These are phyloP conservation scores for Psilocybe cubensis DNA, from an alignment of 768 basidiomycete species.

Conservation along the genomic window DNA sequence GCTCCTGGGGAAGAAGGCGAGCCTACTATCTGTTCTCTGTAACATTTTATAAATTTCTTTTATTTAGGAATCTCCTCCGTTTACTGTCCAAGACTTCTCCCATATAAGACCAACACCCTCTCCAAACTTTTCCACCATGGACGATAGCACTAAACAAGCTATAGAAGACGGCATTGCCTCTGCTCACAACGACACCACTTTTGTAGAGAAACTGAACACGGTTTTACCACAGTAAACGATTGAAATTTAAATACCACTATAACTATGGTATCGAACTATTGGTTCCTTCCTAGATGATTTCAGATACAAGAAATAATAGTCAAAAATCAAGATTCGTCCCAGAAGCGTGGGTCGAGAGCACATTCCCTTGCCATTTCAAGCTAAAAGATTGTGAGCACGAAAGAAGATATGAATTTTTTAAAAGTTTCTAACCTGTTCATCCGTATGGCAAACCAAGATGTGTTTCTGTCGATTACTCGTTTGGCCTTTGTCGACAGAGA, in stretches of 20 bases:
- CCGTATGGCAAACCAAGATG: constrained; percentile 66
- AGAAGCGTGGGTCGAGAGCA: constrained; percentile 30
- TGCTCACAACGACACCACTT: background rate
- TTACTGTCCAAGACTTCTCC: constrained; percentile 82
- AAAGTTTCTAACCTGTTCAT: constrained; percentile 55
- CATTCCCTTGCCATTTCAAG: constrained; percentile 47
- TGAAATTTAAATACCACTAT: too few relatives aligned
- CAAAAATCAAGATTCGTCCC: constrained; percentile 10
- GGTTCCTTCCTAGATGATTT: background rate
- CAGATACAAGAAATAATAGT: background rate
- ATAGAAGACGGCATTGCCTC: constrained; percentile 2
- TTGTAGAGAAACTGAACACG: background rate
- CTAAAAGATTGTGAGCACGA: constrained; percentile 19
- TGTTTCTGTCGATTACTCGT: constrained; percentile 19
- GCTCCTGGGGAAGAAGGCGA: constrained; percentile 19
- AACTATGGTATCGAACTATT: background rate
- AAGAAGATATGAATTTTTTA: background rate
- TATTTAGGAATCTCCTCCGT: constrained; percentile 37
- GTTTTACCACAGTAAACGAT: constrained; percentile 4
- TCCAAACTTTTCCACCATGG: constrained; percentile 67
- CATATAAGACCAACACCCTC: constrained; percentile 79
- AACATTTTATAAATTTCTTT: background rate
- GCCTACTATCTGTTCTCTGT: background rate
- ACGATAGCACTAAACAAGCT: constrained; percentile 15
- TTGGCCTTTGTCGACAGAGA: constrained; percentile 34